Conservation (phyloP, 768 basidiomycete genomes). For the Psilocybe cyanescens region DNA sequence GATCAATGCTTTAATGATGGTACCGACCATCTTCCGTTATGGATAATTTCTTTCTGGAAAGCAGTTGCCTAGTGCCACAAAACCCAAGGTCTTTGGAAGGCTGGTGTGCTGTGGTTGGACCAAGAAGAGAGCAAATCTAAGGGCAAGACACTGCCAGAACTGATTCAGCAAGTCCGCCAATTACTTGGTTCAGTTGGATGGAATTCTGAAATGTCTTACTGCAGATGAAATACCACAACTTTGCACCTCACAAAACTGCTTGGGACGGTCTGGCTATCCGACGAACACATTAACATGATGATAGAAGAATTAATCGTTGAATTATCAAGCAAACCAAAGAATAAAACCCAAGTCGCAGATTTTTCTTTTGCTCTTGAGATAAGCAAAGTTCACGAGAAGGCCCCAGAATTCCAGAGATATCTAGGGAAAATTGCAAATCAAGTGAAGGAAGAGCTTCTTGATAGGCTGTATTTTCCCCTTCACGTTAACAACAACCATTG, state of each 20-base stretch:
- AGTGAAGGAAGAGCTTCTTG: background rate
- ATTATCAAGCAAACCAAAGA: background rate
- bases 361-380: background rate
- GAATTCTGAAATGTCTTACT: background rate
- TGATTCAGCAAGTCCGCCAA: background rate
- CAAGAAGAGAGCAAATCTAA: background rate
- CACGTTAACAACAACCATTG: constrained; percentile 12
- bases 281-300: constrained; percentile 13
- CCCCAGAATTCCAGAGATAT: background rate
- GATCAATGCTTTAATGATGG: constrained; percentile 11
- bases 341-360: background rate
- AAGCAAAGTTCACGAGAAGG: too few species aligned
- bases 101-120: background rate
- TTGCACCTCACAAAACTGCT: background rate
- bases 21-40: constrained; percentile 11
- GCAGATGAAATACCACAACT: background rate
- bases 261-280: constrained; percentile 1
- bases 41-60: constrained; percentile 7
- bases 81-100: background rate
- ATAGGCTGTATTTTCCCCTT: constrained; percentile 7
- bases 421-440: background rate
- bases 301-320: constrained; percentile 2
- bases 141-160: background rate
- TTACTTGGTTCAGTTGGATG: background rate
- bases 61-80: background rate